These are phyloP conservation scores for Apiotrichum sp. DNA, from an alignment of 1,284 basidiomycete genomes.

Conservation along the genomic window DNA sequence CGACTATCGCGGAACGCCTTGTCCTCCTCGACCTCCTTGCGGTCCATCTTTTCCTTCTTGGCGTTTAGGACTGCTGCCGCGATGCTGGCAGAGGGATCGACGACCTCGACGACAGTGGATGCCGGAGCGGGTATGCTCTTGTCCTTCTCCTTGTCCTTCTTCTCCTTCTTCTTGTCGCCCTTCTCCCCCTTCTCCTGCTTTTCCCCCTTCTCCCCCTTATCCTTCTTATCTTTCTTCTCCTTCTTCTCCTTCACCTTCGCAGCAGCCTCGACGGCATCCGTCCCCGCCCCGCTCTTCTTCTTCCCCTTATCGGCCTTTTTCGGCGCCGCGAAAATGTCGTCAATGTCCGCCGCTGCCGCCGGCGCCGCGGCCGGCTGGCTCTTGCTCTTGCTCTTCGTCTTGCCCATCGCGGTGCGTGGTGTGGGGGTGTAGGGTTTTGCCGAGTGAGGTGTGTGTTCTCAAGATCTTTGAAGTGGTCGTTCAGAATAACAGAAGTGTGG, in stretches of 20 bases:
- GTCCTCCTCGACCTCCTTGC: constrained; percentile 46
- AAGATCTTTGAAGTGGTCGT: not conserved
- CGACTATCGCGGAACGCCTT: constrained; percentile 67
- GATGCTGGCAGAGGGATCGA: constrained; percentile 25
- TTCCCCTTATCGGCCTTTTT: constrained; percentile 12
- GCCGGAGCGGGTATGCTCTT: not conserved
- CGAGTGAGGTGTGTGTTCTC: not conserved
- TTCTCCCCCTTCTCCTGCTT: constrained; percentile 1
- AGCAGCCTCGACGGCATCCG: constrained; percentile 1
- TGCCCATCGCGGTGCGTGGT: not conserved
- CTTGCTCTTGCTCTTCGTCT: constrained; percentile 1
- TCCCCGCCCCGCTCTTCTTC: constrained; percentile 24
- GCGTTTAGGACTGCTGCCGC: constrained; percentile 6
- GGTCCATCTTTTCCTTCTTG: constrained; percentile 12
- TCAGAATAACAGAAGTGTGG: no score
- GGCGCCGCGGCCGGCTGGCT: not conserved
- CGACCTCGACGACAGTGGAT: constrained; percentile 23
- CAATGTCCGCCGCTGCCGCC: constrained; percentile 23
- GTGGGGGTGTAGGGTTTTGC: no score
- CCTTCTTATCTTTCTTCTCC: not conserved
- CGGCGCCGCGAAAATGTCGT: constrained; percentile 39
- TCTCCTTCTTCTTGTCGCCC: constrained; percentile 1
- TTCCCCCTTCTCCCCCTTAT: constrained; percentile 5
- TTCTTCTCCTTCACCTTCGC: constrained; percentile 24
- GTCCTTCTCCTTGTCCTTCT: constrained; percentile 6